Base-by-base conservation (phyloP, 805 yeast genomes). In the Blastobotrys attinorum region DNA sequence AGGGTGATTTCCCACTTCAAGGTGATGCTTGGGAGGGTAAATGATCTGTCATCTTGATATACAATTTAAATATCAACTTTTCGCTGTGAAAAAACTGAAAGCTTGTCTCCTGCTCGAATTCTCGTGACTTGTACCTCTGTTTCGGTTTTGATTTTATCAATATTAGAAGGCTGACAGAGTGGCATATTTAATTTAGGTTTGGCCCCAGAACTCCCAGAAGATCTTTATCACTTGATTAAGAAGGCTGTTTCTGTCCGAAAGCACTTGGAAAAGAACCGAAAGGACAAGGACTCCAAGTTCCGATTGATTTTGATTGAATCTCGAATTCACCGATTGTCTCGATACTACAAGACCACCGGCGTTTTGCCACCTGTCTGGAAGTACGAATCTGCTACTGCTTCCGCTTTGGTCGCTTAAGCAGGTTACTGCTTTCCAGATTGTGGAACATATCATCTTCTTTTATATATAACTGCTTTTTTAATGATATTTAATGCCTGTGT, bases 311-410 rank as follows among this genome's bases (percentile, higher is more conserved):
- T 92, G 75, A 89, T 92, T 73, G 99, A 92, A 80, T 90, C 97
- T 59, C 89, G 99, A 88, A 92, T 92, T 79, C 99, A 92, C 95
- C 90, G 99, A 83, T 85, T 92, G 71, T 96, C 98, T 63, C 86
- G 99, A 80, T 92, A 92, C 94, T 92, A 92, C 96, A 90, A 96
- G 87, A 86, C 96, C 65, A 96, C 87, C 65, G 79, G 95, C 68
- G 97, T 92, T 66, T 83, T 92, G 70, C 98, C 99, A 65, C 97
- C 99, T 72, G 89, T 84, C 92, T 92, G 99, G 99, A 92, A 92
- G 80, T 92, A 85, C 95, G 99, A 92, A 81, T 90, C 98, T 62
- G 96, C 98, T 70, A 92, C 98, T 69, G 99, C 99, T 70, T 92
- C 98, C 66, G 95, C 99, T 74, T 82, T 92, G 75, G 99, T 92